Percentiles rank a stretch among this genome's conserved stretches.
Evolutionary conservation across 257 asterid species (phyloP).

Genomic region (Hygrophila difformis): DNA sequence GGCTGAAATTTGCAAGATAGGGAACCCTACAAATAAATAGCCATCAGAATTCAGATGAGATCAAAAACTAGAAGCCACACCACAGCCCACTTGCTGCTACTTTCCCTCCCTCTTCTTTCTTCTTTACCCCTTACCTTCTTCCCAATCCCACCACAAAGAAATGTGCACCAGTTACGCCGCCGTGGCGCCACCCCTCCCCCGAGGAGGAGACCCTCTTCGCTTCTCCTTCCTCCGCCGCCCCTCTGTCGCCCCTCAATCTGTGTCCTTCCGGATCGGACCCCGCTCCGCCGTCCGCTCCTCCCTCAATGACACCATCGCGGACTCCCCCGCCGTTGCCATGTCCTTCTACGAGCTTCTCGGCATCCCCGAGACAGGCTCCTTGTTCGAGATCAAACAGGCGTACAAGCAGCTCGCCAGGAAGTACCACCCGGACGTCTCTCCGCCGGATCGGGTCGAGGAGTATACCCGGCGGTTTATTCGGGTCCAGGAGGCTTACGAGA

Average conservation of each 20-base stretch:
- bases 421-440: constrained; percentile 94
- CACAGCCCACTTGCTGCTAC: no score
- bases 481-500: constrained; percentile 86
- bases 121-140: no score
- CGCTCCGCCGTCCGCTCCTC: constrained; percentile 19
- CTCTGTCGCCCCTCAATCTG: constrained; percentile 10
- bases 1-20: no score
- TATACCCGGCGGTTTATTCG: constrained; percentile 54
- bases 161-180: no score
- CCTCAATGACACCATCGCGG: constrained; percentile 14
- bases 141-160: no score
- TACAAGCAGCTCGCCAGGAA: constrained; percentile 77
- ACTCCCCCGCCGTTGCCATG: constrained; percentile 6
- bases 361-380: constrained; percentile 48
- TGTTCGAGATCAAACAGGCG: constrained; percentile 67
- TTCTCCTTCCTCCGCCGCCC: constrained; percentile 21
- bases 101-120: no score
- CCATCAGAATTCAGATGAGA: no score
- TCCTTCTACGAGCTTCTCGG: constrained; percentile 73
- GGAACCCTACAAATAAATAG: no score
- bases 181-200: constrained; percentile 14
- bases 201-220: constrained; percentile 12
- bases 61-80: no score
- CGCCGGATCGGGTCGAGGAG: constrained; percentile 74
- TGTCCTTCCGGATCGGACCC: constrained; percentile 24